Evolutionary conservation across 495 filamentous ascomycete species (phyloP), one percentile per base, ranked within the genome.

Genomic region (Talaromyces proteolyticus): DNA sequence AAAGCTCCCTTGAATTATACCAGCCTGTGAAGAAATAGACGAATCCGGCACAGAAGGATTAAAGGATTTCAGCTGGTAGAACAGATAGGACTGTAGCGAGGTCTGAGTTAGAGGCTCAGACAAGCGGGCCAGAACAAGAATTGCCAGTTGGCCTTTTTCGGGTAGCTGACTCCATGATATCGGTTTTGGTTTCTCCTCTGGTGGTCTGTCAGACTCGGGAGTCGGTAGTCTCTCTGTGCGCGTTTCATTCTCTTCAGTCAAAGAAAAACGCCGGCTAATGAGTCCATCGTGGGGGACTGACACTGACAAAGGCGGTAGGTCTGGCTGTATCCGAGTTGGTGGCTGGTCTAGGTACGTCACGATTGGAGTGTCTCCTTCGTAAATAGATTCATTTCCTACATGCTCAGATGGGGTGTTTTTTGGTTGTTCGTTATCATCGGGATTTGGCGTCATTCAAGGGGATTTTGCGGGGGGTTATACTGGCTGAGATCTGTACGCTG

Each of bases 51-150:
- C 67, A 17, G 66, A 76, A 6, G 78, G 78, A 47, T 85, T 75
- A 51, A 87, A 87, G 47, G 82, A 88, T 54, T 75, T 79, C 3
- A 88, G 72, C 63, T 86, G 82, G 55, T 86, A 87, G 57, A 86
- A 87, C 74, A 91, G 76, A 61, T 89, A 91, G 55, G 73, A 75
- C 58, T 87, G 84, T 42, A 93, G 66, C 41, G 82, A 87, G 1
- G 85, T 90, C 59, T 91, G 86, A 0, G 87, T 81, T 12, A 93
- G 70, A 3, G 88, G 88, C 58, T 93, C 88, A 18, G 87, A 88
- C 24, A 93, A 68, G 24, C 89, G 77, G 7, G 88, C 80, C 36
- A 90, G 67, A 0, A 85, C 87, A 44, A 94, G 69, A 51, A 93
- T 80, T 4, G 83, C 65, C 49, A 94, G 72, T 61, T 94, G 89